A percentile compares a stretch with the other conserved stretches of the same genome.
These are phyloP conservation scores for Xylaria telfairii DNA, from an alignment of 495 filamentous ascomycete species.

Conservation along the genomic window DNA sequence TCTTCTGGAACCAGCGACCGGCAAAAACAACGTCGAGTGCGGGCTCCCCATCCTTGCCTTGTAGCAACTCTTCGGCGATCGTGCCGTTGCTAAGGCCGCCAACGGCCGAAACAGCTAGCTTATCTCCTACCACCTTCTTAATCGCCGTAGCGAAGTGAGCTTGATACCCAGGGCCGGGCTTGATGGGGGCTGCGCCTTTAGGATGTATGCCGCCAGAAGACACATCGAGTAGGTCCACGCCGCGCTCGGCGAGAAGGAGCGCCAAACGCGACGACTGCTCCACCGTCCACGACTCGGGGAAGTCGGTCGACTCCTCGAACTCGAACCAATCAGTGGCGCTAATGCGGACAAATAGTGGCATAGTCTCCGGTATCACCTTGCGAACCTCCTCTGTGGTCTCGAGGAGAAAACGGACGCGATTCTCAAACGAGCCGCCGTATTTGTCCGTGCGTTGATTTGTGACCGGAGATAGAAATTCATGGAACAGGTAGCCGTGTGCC, in stretches of 20 bases:
- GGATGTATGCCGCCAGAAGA: slow-evolving; percentile 64
- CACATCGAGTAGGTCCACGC: slow-evolving; percentile 71
- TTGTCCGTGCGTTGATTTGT: slow-evolving; percentile 65
- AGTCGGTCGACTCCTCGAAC: slow-evolving; percentile 49
- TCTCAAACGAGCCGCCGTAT: slow-evolving; percentile 70
- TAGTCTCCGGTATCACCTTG: slow-evolving; percentile 58
- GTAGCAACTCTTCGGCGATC: slow-evolving; percentile 59
- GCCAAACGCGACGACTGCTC: slow-evolving; percentile 63
- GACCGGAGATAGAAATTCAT: slow-evolving; percentile 60
- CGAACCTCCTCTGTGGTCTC: slow-evolving; percentile 63
- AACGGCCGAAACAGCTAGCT: slow-evolving; percentile 60
- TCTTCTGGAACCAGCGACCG: slow-evolving; percentile 71
- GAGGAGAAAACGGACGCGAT: slow-evolving; percentile 58
- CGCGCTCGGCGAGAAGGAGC: slow-evolving; percentile 55
- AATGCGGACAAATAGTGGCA: slow-evolving; percentile 72
- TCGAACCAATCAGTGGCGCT: slow-evolving; percentile 66
- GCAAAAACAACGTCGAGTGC: slow-evolving; percentile 63
- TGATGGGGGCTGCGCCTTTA: slow-evolving; percentile 54
- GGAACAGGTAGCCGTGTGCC: slow-evolving; percentile 61
- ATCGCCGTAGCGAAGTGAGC: slow-evolving; percentile 56
- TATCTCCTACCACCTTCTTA: slow-evolving; percentile 66
- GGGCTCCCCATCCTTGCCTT: slow-evolving; percentile 43
- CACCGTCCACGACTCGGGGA: slow-evolving; percentile 53
- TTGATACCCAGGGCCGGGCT: slow-evolving; percentile 66
- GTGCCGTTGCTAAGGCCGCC: slow-evolving; percentile 64